phyloP scores from a whole-genome alignment of 2,329 filamentous ascomycete species.

The Botrytis porri region DNA sequence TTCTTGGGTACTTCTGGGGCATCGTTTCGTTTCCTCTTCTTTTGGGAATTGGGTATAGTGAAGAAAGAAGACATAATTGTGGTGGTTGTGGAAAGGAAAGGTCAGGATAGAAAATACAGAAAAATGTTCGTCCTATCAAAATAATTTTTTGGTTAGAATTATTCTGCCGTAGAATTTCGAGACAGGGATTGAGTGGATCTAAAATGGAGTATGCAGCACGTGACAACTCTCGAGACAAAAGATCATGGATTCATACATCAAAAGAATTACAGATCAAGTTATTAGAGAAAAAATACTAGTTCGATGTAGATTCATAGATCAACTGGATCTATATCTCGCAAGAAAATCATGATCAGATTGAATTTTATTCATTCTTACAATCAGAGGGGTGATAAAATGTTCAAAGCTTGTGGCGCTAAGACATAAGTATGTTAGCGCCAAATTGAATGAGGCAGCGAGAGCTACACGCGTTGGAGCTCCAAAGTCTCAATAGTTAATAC shows the following conservation, averaged over 20 bases:
- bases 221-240: not conserved
- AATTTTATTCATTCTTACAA: not conserved
- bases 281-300: not conserved
- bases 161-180: slow-evolving; percentile 24
- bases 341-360: not conserved
- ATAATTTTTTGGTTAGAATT: slow-evolving; percentile 22
- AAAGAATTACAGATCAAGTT: not conserved
- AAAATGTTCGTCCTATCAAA: slow-evolving; percentile 21
- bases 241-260: not conserved
- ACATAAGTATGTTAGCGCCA: slow-evolving; percentile 20
- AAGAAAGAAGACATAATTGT: slow-evolving; percentile 88
- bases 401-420: slow-evolving; percentile 10
- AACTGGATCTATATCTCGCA: not conserved
- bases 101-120: slow-evolving; percentile 6
- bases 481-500: slow-evolving; percentile 27
- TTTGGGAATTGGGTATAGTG: slow-evolving; percentile 78
- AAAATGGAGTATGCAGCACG: not conserved
- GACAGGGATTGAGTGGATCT: slow-evolving; percentile 16
- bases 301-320: not conserved
- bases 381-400: not conserved
- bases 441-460: slow-evolving; percentile 33
- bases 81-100: not conserved
- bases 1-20: slow-evolving; percentile 58
- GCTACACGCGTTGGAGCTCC: slow-evolving; percentile 34
- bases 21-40: slow-evolving; percentile 78